Evolutionary conservation across 2,329 filamentous ascomycete genomes (phyloP).

Genomic region (Trichoderma atroviride): DNA sequence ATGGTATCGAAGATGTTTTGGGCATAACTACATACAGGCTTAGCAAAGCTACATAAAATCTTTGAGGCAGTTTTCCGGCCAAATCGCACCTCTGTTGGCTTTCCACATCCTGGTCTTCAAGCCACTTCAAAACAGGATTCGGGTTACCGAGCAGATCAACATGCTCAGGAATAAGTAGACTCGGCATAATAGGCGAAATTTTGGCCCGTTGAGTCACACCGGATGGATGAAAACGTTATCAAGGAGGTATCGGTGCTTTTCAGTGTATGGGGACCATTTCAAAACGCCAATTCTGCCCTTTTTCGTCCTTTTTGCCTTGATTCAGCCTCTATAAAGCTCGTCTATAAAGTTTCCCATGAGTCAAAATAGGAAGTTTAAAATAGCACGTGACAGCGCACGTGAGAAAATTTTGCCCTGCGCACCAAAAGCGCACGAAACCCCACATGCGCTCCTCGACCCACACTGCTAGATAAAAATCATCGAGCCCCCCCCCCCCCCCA

Average conservation of each 20-base stretch:
- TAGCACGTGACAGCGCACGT: constrained; percentile 40
- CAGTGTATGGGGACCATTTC: background rate
- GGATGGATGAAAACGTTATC: background rate
- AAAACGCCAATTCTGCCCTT: background rate
- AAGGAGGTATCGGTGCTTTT: background rate
- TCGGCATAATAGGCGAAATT: constrained; percentile 28
- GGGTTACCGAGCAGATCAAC: constrained; percentile 43
- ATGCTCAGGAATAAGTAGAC: constrained; percentile 34
- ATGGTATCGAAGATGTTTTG: constrained; percentile 51
- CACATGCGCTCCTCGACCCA: constrained; percentile 32
- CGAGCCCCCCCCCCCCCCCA: constrained; percentile 23
- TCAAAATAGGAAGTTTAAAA: background rate
- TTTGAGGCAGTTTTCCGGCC: constrained; percentile 2
- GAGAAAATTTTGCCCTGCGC: constrained; percentile 42
- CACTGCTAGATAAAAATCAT: constrained; percentile 36
- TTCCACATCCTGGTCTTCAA: constrained; percentile 44
- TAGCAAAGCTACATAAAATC: constrained; percentile 20
- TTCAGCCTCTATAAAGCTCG: background rate
- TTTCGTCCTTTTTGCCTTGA: background rate
- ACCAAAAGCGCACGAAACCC: constrained; percentile 30
- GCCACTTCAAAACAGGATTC: constrained; percentile 45
- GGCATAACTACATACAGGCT: constrained; percentile 35
- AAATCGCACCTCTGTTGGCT: constrained; percentile 43
- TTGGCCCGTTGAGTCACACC: constrained; percentile 27
- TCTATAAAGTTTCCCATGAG: background rate